Evolutionary conservation across 140 eudicot species (phyloP), one percentile per base, ranked within the genome.

Genomic region (Senecio squalidus): DNA sequence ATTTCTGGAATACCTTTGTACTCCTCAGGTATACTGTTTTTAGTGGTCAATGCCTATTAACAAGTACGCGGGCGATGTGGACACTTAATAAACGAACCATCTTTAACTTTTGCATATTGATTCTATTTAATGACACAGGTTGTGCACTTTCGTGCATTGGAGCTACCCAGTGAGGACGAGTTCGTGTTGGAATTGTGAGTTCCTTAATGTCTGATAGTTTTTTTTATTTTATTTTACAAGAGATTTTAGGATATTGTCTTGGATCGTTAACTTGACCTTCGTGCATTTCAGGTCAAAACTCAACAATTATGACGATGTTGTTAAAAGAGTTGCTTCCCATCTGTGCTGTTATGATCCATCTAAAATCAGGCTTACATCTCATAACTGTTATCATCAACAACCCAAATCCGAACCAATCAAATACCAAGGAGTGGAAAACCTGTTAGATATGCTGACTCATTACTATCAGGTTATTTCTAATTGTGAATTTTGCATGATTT

Each of bases 131-230:
- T 55, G 49, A 22, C 47, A 16, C 56, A 87, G 96, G 89, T 83
- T 73, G 84, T 87, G 59, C 94, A 79, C 1, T 83, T 87, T 56
- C 94, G 96, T 30, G 73, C 89, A 9, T 49, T 87, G 72, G 96
- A 87, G 72, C 80, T 73, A 74, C 96, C 96, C 9, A 87, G 83
- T 82, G 96, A 87, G 47, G 89, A 87, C 55, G 94, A 87, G 50
- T 87, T 87, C 73, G 75, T 58, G 41, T 69, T 87, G 40, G 94
- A 87, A 72, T 40, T 87, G 96, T 87, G 66, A 62, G 94, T 72
- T 26, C 59, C 49, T 10, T n/a, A 31, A 24, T 20, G 51, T 52
- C 47, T 43, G 34, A n/a, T n/a, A n/a, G n/a, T n/a, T 43, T 41
- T 15, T 60, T 60, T 3, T 14, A 1, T 31, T 27, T 20, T 6